Percentiles rank a stretch among this genome's conserved stretches.
Evolutionary conservation across 768 basidiomycete species (phyloP).

Genomic region (Leccinum arenicola): DNA sequence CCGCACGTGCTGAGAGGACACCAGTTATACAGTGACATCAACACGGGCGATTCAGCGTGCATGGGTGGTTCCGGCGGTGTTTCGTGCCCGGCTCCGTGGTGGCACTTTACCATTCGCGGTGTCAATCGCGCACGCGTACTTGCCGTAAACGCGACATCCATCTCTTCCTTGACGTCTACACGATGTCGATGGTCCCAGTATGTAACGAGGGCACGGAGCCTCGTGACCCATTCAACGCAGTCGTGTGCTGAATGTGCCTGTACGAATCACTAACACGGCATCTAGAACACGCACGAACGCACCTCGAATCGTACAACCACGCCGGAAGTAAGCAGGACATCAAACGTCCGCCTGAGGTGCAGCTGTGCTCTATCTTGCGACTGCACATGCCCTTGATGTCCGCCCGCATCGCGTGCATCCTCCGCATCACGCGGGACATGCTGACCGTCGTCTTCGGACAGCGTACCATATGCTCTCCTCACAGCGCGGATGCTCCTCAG

Average conservation of each 20-base stretch:
- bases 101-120: slow-evolving; percentile 38
- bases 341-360: slow-evolving; percentile 70
- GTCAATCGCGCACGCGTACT: slow-evolving; percentile 58
- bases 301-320: slow-evolving; percentile 79
- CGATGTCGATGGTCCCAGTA: slow-evolving; percentile 84
- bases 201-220: slow-evolving; percentile 60
- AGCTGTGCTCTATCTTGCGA: slow-evolving; percentile 43
- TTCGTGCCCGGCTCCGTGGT: slow-evolving; percentile 38
- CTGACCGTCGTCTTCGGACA: slow-evolving; percentile 30
- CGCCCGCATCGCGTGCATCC: slow-evolving; percentile 68
- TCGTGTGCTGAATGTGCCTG: slow-evolving; percentile 64
- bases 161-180: slow-evolving; percentile 74
- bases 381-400: slow-evolving; percentile 49
- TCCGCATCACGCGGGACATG: slow-evolving; percentile 25
- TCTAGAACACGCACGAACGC: slow-evolving; percentile 16
- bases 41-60: slow-evolving; percentile 53
- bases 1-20: slow-evolving; percentile 80
- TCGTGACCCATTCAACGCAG: slow-evolving; percentile 83
- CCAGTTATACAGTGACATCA: slow-evolving; percentile 80
- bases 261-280: slow-evolving; percentile 1
- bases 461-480: slow-evolving; percentile 44
- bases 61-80: slow-evolving; percentile 49
- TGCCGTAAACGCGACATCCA: slow-evolving; percentile 63
- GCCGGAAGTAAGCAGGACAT: slow-evolving; percentile 69
- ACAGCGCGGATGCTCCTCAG: slow-evolving; percentile 66